Evolutionary conservation across 192 early-diverging fungal species (phyloP).

Genomic region (Physocladia obscura): DNA sequence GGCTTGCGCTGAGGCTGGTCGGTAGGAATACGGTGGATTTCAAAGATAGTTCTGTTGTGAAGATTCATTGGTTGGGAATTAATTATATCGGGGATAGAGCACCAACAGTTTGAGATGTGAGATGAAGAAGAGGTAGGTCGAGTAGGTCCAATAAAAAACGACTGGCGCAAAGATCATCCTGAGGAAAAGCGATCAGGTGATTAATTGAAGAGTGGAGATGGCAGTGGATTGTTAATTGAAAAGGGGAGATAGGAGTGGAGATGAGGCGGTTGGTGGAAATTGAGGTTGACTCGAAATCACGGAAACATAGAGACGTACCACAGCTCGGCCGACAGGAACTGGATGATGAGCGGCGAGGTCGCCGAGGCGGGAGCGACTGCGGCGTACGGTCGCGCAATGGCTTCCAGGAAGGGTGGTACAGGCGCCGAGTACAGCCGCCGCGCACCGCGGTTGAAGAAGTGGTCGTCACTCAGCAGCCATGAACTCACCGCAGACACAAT

Average conservation of each 20-base stretch:
- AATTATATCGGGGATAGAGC: neutral
- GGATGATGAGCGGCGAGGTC: neutral
- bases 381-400: neutral
- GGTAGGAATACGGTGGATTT: constrained; percentile 68
- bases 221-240: neutral
- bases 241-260: neutral
- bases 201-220: neutral
- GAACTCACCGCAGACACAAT: too few species aligned
- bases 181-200: neutral
- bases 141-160: constrained; percentile 70
- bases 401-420: neutral
- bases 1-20: constrained; percentile 51
- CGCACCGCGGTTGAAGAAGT: constrained; percentile 5
- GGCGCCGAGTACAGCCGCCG: neutral
- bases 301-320: constrained; percentile 15
- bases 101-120: constrained; percentile 50
- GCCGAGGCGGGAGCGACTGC: neutral
- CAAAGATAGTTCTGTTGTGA: constrained; percentile 55
- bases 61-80: too few species aligned
- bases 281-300: too few species aligned
- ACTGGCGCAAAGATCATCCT: constrained; percentile 54
- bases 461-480: constrained; percentile 20
- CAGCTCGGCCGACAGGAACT: constrained; percentile 16
- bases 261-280: too few species aligned
- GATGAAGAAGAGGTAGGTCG: constrained; percentile 62